A percentile compares a stretch with the other conserved stretches of the same genome.
These are phyloP conservation scores for Lipomyces yarrowii DNA, from an alignment of 1,139 yeast genomes.

Conservation along the genomic window DNA sequence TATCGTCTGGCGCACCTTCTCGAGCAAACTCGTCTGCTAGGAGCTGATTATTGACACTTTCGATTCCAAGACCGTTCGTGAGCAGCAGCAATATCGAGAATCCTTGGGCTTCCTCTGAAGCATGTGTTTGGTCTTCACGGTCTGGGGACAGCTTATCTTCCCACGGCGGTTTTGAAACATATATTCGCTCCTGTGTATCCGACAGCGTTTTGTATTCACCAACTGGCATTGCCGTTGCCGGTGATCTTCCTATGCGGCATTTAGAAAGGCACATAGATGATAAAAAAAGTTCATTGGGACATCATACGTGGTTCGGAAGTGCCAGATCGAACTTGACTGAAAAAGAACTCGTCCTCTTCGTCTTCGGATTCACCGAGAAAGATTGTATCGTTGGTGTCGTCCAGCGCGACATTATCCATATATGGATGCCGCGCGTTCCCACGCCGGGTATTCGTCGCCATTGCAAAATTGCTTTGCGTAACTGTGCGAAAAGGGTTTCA, in stretches of 20 bases:
- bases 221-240: slow-evolving; percentile 4
- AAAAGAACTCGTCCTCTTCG: slow-evolving; percentile 30
- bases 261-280: neutral
- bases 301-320: neutral
- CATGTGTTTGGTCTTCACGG: neutral
- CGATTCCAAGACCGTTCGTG: slow-evolving; percentile 43
- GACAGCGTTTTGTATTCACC: slow-evolving; percentile 27
- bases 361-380: slow-evolving; percentile 29
- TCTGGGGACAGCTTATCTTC: neutral
- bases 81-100: slow-evolving; percentile 35
- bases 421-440: slow-evolving; percentile 24
- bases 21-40: slow-evolving; percentile 41
- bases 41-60: slow-evolving; percentile 38
- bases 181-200: slow-evolving; percentile 22
- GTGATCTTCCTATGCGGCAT: neutral
- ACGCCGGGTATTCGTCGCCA: slow-evolving; percentile 9
- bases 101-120: slow-evolving; percentile 14
- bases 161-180: slow-evolving; percentile 29
- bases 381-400: slow-evolving; percentile 30
- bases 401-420: slow-evolving; percentile 25
- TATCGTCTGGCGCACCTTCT: slow-evolving; percentile 13
- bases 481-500: neutral
- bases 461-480: neutral
- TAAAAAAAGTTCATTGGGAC: neutral
- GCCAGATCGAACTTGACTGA: slow-evolving; percentile 3